Evolutionary conservation across 192 early-diverging fungal genomes (phyloP), one percentile per base, ranked within the genome.

Genomic region (Coemansia sp.): DNA sequence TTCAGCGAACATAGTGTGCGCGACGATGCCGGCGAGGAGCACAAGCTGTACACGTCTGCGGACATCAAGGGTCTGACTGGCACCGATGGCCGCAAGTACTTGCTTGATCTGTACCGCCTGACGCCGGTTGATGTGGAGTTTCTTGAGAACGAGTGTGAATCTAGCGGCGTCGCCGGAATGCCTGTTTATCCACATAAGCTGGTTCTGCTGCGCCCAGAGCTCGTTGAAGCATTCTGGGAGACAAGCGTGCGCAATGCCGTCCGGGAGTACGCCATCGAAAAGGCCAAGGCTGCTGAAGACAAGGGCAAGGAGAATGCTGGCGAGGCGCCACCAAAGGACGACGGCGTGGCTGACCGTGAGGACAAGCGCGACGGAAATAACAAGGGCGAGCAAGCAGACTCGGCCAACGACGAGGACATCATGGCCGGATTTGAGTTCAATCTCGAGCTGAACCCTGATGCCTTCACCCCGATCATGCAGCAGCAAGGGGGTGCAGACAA

Each of bases 41-140:
- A 85, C 30, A 83, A 80, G 43, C 84, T 99, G 12, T 90, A 85
- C 62, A 92, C 92, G 0, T 95, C 95, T 5, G 76, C 92, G 11
- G 97, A 99, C 53, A 90, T 91, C 58, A 99, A 98, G 85, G 95
- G 96, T 14, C 87, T 99, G 51, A 71, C 92, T 21, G 95, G 96
- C 46, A 88, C 88, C n/a, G 97, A 99, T 71, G 90, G 91, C 11
- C 90, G 95, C 80, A 86, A 90, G 39, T 99, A 99, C 76, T 67
- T 99, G 33, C 75, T 99, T 71, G 97, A 99, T 80, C 84, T 98
- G 57, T 95, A 92, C 84, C 90, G 97, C 43, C 74, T 96, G 51
- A 92, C 91, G 16, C 96, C 97, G 21, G 88, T 94, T 48, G 97
- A 99, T 78, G 85, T 94, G 57, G 89, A 88, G 65, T 99, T 99